These are phyloP conservation scores for Mucor racemosus DNA, from an alignment of 371 early-diverging fungal species.

Conservation along the genomic window DNA sequence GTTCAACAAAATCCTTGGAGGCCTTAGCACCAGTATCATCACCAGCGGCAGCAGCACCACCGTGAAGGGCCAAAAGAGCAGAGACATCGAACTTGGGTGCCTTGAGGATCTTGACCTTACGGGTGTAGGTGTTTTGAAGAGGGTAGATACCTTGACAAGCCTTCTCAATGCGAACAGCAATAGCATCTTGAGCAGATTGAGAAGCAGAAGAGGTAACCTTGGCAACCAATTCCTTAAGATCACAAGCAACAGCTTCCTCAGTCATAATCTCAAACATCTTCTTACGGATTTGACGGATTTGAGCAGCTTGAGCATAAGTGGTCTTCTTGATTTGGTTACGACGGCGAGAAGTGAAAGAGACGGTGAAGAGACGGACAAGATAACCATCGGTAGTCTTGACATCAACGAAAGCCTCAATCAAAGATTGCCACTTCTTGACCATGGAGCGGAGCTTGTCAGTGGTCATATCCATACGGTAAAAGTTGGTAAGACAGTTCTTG, in stretches of 20 bases:
- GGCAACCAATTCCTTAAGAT: constrained; percentile 96
- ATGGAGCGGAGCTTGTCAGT: constrained; percentile 99
- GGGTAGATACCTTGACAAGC: constrained; percentile 97
- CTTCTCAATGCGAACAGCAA: constrained; percentile 98
- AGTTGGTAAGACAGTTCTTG: constrained; percentile 99
- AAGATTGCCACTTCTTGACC: constrained; percentile 99
- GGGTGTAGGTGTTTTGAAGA: constrained; percentile 95
- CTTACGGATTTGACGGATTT: constrained; percentile 99
- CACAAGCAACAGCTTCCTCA: constrained; percentile 88
- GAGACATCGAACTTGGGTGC: constrained; percentile 92
- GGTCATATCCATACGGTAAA: constrained; percentile 99
- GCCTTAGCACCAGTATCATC: constrained; percentile 78
- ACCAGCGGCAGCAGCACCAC: constrained; percentile 77
- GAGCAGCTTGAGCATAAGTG: constrained; percentile 97
- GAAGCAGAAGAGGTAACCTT: constrained; percentile 85
- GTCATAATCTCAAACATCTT: constrained; percentile 99
- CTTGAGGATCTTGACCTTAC: constrained; percentile 99
- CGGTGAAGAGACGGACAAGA: constrained; percentile 97
- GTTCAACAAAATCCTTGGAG: constrained; percentile 85
- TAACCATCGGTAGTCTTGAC: constrained; percentile 99
- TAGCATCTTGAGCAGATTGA: constrained; percentile 66
- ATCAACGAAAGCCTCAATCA: constrained; percentile 98
- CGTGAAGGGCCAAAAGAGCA: constrained; percentile 97
- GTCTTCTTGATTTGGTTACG: constrained; percentile 97
- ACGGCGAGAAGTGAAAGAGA: constrained; percentile 98